Conservation (phyloP, 768 basidiomycete genomes). For the Termitomyces sp. region DNA sequence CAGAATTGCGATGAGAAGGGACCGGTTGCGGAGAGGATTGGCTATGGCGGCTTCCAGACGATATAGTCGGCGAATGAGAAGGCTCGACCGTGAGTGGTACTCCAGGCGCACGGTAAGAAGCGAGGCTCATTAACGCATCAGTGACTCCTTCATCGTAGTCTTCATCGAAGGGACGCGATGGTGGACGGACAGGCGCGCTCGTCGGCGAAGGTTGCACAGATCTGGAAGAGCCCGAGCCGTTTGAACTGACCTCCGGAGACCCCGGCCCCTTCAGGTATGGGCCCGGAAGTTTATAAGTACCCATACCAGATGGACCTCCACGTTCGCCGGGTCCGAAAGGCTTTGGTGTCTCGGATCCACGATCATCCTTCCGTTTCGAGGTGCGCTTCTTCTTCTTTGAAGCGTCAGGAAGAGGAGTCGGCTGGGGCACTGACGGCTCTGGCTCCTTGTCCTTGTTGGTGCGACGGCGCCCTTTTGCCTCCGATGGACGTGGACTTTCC, state of each 20-base stretch:
- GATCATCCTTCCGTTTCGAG: slow-evolving; percentile 41
- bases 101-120: slow-evolving; percentile 38
- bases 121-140: slow-evolving; percentile 76
- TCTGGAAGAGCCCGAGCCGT: slow-evolving; percentile 58
- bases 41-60: slow-evolving; percentile 52
- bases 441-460: slow-evolving; percentile 47
- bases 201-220: slow-evolving; percentile 76
- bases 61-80: slow-evolving; percentile 57
- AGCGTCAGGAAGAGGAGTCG: slow-evolving; percentile 31
- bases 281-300: slow-evolving; percentile 26
- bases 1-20: slow-evolving; percentile 59
- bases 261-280: slow-evolving; percentile 38
- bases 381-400: slow-evolving; percentile 55
- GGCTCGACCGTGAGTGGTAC: slow-evolving; percentile 29
- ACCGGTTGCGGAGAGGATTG: slow-evolving; percentile 47
- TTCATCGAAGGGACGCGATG: slow-evolving; percentile 77
- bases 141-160: slow-evolving; percentile 87
- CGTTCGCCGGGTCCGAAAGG: slow-evolving; percentile 30
- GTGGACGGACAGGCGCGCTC: slow-evolving; percentile 53
- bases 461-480: slow-evolving; percentile 45
- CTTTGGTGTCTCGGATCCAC: slow-evolving; percentile 46
- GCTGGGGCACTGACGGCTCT: slow-evolving; percentile 26
- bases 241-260: slow-evolving; percentile 66
- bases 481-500: slow-evolving; percentile 55
- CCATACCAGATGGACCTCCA: slow-evolving; percentile 21